Evolutionary conservation across 768 basidiomycete species (phyloP).

Genomic region (Clavulina sp.): DNA sequence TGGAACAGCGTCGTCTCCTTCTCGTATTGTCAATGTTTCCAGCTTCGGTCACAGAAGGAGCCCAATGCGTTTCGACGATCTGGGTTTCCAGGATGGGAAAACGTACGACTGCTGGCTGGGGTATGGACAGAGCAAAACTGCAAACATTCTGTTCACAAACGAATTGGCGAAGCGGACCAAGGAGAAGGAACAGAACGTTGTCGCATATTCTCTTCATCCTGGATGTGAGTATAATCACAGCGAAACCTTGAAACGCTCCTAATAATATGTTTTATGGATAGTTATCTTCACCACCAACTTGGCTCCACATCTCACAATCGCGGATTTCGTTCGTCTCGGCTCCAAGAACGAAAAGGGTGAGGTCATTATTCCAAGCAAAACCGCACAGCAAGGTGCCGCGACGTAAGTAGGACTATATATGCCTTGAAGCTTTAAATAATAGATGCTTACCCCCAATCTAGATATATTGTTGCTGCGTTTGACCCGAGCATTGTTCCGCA

Average conservation of each 20-base stretch:
- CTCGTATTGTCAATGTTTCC: constrained; percentile 7
- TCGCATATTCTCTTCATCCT: constrained; percentile 2
- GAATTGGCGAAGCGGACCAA: constrained; percentile 3
- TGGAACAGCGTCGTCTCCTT: not conserved
- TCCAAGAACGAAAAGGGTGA: constrained; percentile 7
- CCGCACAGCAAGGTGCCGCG: not conserved
- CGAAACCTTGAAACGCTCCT: not conserved
- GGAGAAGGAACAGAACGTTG: not conserved
- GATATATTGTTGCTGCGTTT: constrained; percentile 10
- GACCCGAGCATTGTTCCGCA: constrained; percentile 6
- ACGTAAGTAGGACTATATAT: constrained; percentile 1
- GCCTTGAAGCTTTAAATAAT: not conserved
- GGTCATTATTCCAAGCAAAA: constrained; percentile 4
- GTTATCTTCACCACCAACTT: not conserved
- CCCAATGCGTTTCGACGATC: not conserved
- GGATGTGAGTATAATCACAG: constrained; percentile 4
- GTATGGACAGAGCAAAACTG: constrained; percentile 9
- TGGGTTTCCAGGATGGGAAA: not conserved
- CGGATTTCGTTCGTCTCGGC: not conserved
- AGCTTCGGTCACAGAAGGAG: not conserved
- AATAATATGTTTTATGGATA: not conserved
- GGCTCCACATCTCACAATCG: not conserved
- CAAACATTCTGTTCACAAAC: constrained; percentile 9
- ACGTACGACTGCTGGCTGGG: not conserved
- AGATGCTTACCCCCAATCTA: not conserved